phyloP scores from a whole-genome alignment of 1,284 basidiomycete species.

The Trichosporon sp. region DNA sequence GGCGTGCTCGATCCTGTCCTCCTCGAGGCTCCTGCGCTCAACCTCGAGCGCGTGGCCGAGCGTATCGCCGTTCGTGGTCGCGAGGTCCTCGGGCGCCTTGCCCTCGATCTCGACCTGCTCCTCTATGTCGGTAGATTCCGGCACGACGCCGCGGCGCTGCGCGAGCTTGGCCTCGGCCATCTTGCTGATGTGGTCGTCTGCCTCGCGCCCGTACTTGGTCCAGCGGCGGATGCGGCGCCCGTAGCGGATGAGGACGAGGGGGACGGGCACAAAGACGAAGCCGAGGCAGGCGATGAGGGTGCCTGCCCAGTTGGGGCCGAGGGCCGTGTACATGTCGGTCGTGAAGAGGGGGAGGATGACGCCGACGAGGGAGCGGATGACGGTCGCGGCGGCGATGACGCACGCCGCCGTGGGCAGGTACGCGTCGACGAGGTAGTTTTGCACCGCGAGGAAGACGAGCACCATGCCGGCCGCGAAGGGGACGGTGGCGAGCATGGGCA shows the following conservation, averaged over 20 bases:
- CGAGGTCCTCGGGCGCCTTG: neutral
- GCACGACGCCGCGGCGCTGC: neutral
- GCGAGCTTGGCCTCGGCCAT: conserved; percentile 9
- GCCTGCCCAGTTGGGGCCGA: conserved; percentile 60
- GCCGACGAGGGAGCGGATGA: conserved; percentile 61
- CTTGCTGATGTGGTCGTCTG: conserved; percentile 18
- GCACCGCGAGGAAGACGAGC: conserved; percentile 30
- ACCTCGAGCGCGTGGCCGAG: neutral
- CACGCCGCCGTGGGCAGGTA: conserved; percentile 55
- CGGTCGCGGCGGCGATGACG: conserved; percentile 62
- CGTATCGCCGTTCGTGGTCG: neutral
- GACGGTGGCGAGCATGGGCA: conserved; percentile 58
- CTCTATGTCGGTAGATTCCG: neutral
- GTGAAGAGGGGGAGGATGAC: conserved; percentile 58
- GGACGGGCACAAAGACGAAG: conserved; percentile 20
- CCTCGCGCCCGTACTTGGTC: conserved; percentile 7
- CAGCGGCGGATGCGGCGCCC: conserved; percentile 5
- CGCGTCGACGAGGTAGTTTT: conserved; percentile 60
- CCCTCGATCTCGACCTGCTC: neutral
- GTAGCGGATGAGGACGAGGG: conserved; percentile 6
- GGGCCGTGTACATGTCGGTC: conserved; percentile 55
- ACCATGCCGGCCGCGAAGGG: conserved; percentile 56
- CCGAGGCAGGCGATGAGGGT: conserved; percentile 32
- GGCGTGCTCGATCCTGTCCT: neutral
- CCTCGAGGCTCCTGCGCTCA: neutral